Evolutionary conservation across 805 yeast species (phyloP), one percentile per base, ranked within the genome.

Genomic region (Monosporozyma aquatica): DNA sequence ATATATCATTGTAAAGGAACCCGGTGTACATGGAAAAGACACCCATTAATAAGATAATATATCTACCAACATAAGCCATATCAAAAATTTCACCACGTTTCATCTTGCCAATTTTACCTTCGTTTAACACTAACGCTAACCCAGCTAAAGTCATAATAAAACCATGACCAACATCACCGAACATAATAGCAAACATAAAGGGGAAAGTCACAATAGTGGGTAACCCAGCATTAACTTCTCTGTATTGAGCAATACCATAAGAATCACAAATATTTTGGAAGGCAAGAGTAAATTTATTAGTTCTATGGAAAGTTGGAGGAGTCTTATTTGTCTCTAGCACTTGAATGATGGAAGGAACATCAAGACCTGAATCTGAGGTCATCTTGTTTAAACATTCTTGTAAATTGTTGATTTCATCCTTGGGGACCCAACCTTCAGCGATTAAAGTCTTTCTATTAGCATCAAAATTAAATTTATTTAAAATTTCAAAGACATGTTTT

Each of bases 121-220:
- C 87, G 46, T 76, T 75, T 34, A 69, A 53, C 8, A 81, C 81
- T 45, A 82, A 60, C 4, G 65, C 56, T 15, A 69, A 47, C 10
- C 83, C 83, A 17, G 76, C 80, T 49, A 78, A 57, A 24, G 74
- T 59, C 55, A 82, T 65, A 43, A 82, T 66, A 43, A 78, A 63
- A n/a, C 89, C 89, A 56, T 82, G 89, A 9, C 89, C 89, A 48
- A 81, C 65, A 64, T 82, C 89, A 64, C 89, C 89, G 65, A 82
- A 82, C 89, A 82, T 82, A 47, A 82, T 78, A 14, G 89, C 87
- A 64, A 82, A 82, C 85, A 82, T 78, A 56, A 81, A 82, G 13
- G 89, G 89, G 64, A 82, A 82, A 0, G 89, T 82, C 14, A 80
- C 78, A 32, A 80, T 71, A 1, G 87, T 77, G 14, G 89, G 80